Evolutionary conservation across 2,329 filamentous ascomycete species (phyloP).

Genomic region (Aphanoascus verrucosus): DNA sequence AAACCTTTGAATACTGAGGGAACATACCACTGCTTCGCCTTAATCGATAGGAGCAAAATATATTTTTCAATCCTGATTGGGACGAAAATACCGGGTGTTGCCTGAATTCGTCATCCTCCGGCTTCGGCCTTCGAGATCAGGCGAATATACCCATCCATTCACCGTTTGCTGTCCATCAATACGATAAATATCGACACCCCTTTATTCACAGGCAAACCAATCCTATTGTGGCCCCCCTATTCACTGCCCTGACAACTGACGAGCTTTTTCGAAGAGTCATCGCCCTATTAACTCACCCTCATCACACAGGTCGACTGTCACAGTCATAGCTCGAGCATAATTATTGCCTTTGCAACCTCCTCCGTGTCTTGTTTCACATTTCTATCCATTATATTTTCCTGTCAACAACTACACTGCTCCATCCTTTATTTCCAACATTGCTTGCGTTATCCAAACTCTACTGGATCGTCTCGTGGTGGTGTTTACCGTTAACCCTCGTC

Average conservation of each 20-base stretch:
- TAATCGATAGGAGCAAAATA: not conserved
- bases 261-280: not conserved
- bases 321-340: not conserved
- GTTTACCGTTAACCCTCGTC: no score
- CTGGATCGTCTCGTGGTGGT: not conserved
- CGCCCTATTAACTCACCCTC: not conserved
- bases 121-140: constrained; percentile 7
- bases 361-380: not conserved
- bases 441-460: not conserved
- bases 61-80: not conserved
- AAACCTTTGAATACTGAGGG: constrained; percentile 1
- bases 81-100: constrained; percentile 4
- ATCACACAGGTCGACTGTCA: not conserved
- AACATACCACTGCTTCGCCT: not conserved
- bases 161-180: not conserved
- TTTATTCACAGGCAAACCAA: not conserved
- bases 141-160: constrained; percentile 8
- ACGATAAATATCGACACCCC: not conserved
- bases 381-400: not conserved
- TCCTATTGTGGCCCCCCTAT: constrained; percentile 3
- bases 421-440: not conserved
- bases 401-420: not conserved
- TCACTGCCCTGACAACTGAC: not conserved
- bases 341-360: not conserved
- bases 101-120: constrained; percentile 8